Conservation (phyloP, 2,329 filamentous ascomycete species). For the Verticillium nonalfalfae region DNA sequence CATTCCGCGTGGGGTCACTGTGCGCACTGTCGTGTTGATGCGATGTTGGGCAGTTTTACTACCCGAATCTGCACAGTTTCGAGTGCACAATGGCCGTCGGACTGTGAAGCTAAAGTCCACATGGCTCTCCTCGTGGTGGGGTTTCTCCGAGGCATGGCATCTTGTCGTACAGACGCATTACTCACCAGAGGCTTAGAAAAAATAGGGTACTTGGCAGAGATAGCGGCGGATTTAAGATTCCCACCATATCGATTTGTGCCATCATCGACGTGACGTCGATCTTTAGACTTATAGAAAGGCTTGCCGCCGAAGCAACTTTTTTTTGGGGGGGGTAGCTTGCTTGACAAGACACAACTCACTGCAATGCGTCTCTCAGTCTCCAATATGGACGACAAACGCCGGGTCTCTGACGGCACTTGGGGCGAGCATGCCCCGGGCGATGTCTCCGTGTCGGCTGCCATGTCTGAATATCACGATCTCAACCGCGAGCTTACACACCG, state of each 20-base stretch:
- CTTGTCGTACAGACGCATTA: neutral
- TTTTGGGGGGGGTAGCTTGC: neutral
- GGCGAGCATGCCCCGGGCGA: constrained; percentile 16
- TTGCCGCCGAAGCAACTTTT: too few species aligned
- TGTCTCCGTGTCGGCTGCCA: constrained; percentile 11
- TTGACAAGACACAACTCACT: neutral
- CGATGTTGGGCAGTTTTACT: too few species aligned
- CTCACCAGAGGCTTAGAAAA: neutral
- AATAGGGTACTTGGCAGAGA: neutral
- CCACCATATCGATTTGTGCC: neutral
- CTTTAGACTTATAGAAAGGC: neutral
- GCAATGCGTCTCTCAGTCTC: neutral
- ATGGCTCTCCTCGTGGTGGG: neutral
- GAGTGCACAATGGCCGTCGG: neutral
- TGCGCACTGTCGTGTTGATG: neutral
- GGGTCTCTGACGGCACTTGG: constrained; percentile 16
- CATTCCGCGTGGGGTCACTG: neutral
- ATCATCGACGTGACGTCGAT: neutral
- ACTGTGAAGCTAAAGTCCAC: neutral
- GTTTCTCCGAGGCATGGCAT: neutral
- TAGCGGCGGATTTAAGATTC: neutral
- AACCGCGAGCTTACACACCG: constrained; percentile 15
- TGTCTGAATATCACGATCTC: constrained; percentile 14
- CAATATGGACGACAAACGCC: neutral
- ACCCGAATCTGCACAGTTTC: too few species aligned